Conservation (phyloP, 371 early-diverging fungal species). For the Mucor piriformis region DNA sequence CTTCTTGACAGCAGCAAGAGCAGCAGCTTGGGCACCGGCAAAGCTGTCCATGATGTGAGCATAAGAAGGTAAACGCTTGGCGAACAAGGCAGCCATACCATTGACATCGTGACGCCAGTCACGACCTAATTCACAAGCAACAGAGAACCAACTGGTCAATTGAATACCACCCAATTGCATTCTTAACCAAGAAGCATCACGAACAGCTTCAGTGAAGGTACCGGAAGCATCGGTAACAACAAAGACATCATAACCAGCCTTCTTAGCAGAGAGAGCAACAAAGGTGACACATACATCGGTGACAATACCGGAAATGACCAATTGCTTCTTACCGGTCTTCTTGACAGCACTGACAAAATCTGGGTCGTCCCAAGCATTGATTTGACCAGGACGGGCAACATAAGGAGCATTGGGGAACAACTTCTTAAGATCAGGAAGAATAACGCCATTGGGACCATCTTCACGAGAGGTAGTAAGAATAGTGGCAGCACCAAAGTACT, state of each 20-base stretch:
- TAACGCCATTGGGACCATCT: slow-evolving; percentile 33
- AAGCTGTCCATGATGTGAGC: slow-evolving; percentile 32
- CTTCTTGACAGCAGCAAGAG: neutral
- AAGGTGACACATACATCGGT: slow-evolving; percentile 39
- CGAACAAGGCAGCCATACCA: slow-evolving; percentile 32
- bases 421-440: slow-evolving; percentile 24
- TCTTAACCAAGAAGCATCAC: slow-evolving; percentile 35
- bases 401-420: slow-evolving; percentile 31
- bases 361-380: slow-evolving; percentile 35
- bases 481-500: slow-evolving; percentile 25
- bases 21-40: slow-evolving; percentile 24
- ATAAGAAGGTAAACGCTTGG: slow-evolving; percentile 31
- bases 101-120: slow-evolving; percentile 28
- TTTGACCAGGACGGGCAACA: slow-evolving; percentile 34
- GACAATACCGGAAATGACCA: slow-evolving; percentile 36
- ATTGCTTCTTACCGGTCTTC: slow-evolving; percentile 35
- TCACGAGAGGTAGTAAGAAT: slow-evolving; percentile 33
- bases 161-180: slow-evolving; percentile 32
- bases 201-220: slow-evolving; percentile 24
- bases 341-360: slow-evolving; percentile 30
- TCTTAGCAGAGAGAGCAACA: slow-evolving; percentile 34
- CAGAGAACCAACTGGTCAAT: slow-evolving; percentile 28
- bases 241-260: slow-evolving; percentile 37
- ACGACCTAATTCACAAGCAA: slow-evolving; percentile 34
- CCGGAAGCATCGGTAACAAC: slow-evolving; percentile 36